Evolutionary conservation across 345 rosid genomes (phyloP).

Genomic region (Eucalyptus microcorys): DNA sequence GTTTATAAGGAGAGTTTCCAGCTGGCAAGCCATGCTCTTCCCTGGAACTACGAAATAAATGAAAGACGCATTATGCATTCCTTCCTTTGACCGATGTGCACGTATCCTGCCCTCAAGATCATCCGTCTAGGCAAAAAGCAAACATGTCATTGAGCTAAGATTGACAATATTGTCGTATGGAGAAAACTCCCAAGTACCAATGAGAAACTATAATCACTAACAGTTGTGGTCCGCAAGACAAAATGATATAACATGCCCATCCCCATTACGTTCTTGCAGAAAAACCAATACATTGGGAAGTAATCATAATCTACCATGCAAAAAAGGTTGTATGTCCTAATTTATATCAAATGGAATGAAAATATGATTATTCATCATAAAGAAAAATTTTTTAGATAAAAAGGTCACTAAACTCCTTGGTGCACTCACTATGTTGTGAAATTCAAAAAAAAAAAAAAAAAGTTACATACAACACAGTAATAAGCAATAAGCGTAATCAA

Average conservation of each 20-base stretch:
- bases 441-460: neutral
- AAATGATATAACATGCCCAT: neutral
- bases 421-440: neutral
- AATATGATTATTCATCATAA: neutral
- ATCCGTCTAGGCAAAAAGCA: slow-evolving; percentile 42
- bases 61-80: slow-evolving; percentile 60
- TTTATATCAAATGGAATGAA: neutral
- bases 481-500: neutral
- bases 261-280: neutral
- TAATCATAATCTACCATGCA: neutral
- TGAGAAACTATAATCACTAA: neutral
- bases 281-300: neutral
- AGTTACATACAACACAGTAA: neutral
- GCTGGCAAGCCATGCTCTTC: slow-evolving; percentile 85
- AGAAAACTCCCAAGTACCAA: neutral
- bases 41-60: slow-evolving; percentile 71
- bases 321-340: neutral
- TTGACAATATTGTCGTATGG: neutral
- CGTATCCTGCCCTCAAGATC: slow-evolving; percentile 82
- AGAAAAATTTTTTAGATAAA: neutral
- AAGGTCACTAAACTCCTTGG: neutral
- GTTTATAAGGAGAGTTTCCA: slow-evolving; percentile 91
- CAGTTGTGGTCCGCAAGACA: no score
- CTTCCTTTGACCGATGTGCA: slow-evolving; percentile 57
- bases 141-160: neutral